A percentile compares a stretch with the other conserved stretches of the same genome.
Evolutionary conservation across 441 rosid genomes (phyloP).

Genomic region (Arabidopsis lyrata): DNA sequence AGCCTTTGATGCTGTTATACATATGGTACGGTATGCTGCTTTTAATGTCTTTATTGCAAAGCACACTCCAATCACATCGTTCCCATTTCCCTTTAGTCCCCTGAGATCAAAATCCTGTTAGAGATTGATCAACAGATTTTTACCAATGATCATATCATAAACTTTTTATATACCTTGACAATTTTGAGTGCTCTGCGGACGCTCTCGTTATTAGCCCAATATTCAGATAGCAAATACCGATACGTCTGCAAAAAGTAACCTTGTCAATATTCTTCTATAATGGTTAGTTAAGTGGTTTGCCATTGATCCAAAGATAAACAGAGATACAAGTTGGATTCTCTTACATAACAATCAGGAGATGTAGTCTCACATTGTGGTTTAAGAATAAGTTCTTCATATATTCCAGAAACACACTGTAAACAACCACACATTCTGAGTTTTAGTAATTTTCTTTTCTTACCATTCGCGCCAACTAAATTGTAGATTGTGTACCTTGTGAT

Average conservation of each 20-base stretch:
- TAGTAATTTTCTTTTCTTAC: background rate
- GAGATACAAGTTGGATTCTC: background rate
- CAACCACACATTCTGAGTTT: background rate
- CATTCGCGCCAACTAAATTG: background rate
- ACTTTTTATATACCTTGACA: background rate
- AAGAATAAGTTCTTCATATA: constrained; percentile 17
- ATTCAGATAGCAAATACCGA: background rate
- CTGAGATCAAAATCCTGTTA: background rate
- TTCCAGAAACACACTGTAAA: constrained; percentile 1
- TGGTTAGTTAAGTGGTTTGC: background rate
- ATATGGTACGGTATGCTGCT: constrained; percentile 7
- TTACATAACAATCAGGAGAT: constrained; percentile 32
- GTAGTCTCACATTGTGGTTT: constrained; percentile 24
- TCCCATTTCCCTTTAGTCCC: background rate
- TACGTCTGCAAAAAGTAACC: constrained; percentile 1
- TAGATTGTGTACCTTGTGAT: constrained; percentile 7
- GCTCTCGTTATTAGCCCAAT: constrained; percentile 7
- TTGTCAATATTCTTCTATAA: constrained; percentile 1
- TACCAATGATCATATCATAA: background rate
- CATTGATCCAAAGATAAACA: constrained; percentile 2
- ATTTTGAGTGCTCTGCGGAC: constrained; percentile 16
- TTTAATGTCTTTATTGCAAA: background rate
- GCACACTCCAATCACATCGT: background rate
- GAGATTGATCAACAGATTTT: constrained; percentile 1
- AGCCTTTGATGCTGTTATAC: constrained; percentile 16